Evolutionary conservation across 495 filamentous ascomycete species (phyloP), one percentile per base, ranked within the genome.

Genomic region (Trichoderma orchidacearum): DNA sequence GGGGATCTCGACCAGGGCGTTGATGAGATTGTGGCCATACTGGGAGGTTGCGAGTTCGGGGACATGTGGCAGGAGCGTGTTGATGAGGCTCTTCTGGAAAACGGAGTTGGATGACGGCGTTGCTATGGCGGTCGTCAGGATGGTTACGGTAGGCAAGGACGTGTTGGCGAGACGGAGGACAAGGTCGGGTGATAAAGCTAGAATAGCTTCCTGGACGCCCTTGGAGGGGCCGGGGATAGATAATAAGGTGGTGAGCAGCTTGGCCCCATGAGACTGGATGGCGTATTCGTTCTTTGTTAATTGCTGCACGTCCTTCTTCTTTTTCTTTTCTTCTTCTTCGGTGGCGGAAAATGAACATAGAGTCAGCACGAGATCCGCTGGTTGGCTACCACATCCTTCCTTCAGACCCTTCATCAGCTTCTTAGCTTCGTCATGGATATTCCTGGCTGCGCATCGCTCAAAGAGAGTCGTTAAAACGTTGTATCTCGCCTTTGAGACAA

Each of bases 401-500:
- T 81, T 70, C 7, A 94, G 70, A 15, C 80, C 76, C 34, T 74
- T 75, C 1, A 84, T 82, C 15, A 93, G 71, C 12, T 72, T 70
- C 18, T 75, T 68, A 1, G 82, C 80, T 61, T 89, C 77, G 11
- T 84, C 69, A 13, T 67, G 76, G 17, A 64, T 69, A 36, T 68
- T 60, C 6, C 89, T 81, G n/a, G 81, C 77, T 15, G 79, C 67
- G 64, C 88, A 95, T 57, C 90, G 80, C 67, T 96, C 90, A 56
- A 97, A 84, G 31, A 97, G 64, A 3, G 82, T 78, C 63, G 85
- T 87, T 56, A 96, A 76, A 12, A 95, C 83, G 55, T 84, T 80
- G 55, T 87, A 85, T 36, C 90, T 80, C 15, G 81, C 83, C 48
- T 85, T 78, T 52, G 89, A 79, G 32, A 95, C 74, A 21, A 96